Evolutionary conservation across 2,329 filamentous ascomycete genomes (phyloP), one percentile per base, ranked within the genome.

Genomic region (Nigrospora osmanthi): DNA sequence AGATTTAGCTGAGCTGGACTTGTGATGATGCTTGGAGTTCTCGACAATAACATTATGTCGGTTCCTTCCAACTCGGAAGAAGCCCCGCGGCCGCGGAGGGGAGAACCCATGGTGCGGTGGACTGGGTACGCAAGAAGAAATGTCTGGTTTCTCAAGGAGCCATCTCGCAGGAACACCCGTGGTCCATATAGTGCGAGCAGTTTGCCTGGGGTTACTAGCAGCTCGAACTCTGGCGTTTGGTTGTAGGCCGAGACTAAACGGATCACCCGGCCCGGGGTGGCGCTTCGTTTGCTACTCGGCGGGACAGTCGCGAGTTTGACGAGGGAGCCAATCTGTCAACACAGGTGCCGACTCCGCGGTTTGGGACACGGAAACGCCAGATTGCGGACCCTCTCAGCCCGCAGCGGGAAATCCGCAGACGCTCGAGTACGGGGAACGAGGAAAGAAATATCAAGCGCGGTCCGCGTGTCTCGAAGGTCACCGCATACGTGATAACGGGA

Each of bases 1-100:
- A 83, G 77, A 63, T 73, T 83, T 73, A 81, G 77, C 68, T 72
- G 69, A 49, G 79, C 79, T 66, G 71, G 71, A 70, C 73, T 28
- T 28, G 23, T 81, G 47, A 70, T 64, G 55, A 65, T 62, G 47
- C 64, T 65, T 46, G 65, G 49, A 44, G 47, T 48, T 42, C 46
- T 47, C 40, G 42, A 49, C 23, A 45, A 38, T 44, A 41, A 40
- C 14, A 44, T 44, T 38, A 53, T 50, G 35, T 37, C 43, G 43
- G 44, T 17, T 36, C 47, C 51, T 42, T 50, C 53, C 39, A 47
- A 46, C 40, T 52, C 43, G 46, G 52, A 51, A 28, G 42, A 30
- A 14, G 30, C 23, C 40, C 54, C 54, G 28, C 52, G 48, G 36
- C 57, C 60, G 14, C 56, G 53, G 48, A 61, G 57, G 28, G 51